A percentile compares a stretch with the other conserved stretches of the same genome.
phyloP scores from a whole-genome alignment of 2,329 filamentous ascomycete genomes.

The Blumeriella jaapii region DNA sequence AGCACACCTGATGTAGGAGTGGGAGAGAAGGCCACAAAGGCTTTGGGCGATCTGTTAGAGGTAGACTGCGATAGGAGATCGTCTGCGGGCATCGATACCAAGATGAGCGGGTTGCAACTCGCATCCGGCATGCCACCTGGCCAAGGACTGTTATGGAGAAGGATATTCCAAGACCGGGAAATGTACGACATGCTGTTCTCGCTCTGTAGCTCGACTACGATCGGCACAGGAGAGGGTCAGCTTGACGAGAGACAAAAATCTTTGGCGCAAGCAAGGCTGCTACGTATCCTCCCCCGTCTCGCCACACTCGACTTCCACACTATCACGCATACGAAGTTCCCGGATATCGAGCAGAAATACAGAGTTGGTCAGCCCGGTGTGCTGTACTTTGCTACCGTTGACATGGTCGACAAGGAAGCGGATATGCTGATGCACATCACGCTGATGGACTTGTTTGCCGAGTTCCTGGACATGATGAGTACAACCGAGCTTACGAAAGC shows the following conservation, averaged over 20 bases:
- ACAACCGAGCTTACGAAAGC: conserved; percentile 17
- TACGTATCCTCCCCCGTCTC: conserved; percentile 25
- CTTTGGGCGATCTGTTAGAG: conserved; percentile 43
- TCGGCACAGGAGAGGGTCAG: conserved; percentile 13
- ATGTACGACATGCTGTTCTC: conserved; percentile 36
- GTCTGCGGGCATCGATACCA: conserved; percentile 17
- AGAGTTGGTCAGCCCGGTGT: conserved; percentile 17
- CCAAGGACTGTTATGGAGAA: conserved; percentile 41
- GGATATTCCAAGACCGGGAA: conserved; percentile 36
- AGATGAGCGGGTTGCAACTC: conserved; percentile 29
- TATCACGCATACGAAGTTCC: conserved; percentile 21
- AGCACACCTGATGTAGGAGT: conserved; percentile 41
- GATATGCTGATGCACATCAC: conserved; percentile 28
- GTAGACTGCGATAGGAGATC: conserved; percentile 37
- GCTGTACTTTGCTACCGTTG: conserved; percentile 24
- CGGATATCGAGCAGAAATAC: conserved; percentile 21
- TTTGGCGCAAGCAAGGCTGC: conserved; percentile 25
- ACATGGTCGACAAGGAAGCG: conserved; percentile 26
- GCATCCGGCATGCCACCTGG: conserved; percentile 33
- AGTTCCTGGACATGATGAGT: conserved; percentile 25
- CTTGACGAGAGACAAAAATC: conserved; percentile 26
- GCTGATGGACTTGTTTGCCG: conserved; percentile 25
- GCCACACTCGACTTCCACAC: conserved; percentile 22
- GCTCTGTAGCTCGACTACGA: conserved; percentile 25
- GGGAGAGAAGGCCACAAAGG: conserved; percentile 39